A percentile compares a stretch with the other conserved stretches of the same genome.
Conservation (phyloP, 2,329 filamentous ascomycete species). For the Monosporascus sp. region DNA sequence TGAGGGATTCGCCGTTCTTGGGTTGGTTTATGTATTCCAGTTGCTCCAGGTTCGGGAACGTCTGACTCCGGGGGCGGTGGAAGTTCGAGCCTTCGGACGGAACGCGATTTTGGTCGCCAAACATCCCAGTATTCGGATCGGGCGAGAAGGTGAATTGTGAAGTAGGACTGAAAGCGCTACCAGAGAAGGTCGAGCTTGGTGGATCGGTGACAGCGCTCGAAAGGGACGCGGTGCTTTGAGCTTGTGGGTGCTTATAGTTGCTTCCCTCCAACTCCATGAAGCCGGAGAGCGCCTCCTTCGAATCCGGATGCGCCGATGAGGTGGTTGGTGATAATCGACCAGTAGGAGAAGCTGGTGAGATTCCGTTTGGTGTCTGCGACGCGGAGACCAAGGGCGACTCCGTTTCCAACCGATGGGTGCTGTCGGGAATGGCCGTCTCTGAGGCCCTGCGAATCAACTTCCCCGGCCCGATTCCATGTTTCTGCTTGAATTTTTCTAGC, state of each 20-base stretch:
- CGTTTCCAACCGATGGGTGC: conserved; percentile 46
- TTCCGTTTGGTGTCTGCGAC: conserved; percentile 57
- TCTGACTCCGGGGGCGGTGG: conserved; percentile 79
- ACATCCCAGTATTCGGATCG: conserved; percentile 63
- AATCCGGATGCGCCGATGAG: conserved; percentile 62
- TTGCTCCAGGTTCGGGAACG: conserved; percentile 67
- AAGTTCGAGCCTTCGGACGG: conserved; percentile 44
- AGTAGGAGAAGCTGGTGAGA: conserved; percentile 69
- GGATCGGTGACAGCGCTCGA: conserved; percentile 63
- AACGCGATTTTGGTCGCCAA: conserved; percentile 39
- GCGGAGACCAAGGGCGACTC: conserved; percentile 49
- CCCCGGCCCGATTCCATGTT: conserved; percentile 55
- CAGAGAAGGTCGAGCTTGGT: conserved; percentile 62
- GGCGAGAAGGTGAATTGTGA: conserved; percentile 72
- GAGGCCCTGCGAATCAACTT: conserved; percentile 52
- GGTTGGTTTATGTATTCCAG: conserved; percentile 50
- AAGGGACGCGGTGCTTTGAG: conserved; percentile 61
- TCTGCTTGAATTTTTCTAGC: conserved; percentile 95
- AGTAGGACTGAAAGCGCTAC: conserved; percentile 66
- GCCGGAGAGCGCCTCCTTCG: conserved; percentile 54
- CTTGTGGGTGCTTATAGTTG: conserved; percentile 57
- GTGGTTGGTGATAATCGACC: conserved; percentile 63
- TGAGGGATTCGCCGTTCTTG: conserved; percentile 37
- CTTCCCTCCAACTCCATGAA: conserved; percentile 54
- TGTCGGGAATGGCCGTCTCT: conserved; percentile 67